phyloP scores from a whole-genome alignment of 2,329 filamentous ascomycete species.

The Dothideomycetidae sp. region DNA sequence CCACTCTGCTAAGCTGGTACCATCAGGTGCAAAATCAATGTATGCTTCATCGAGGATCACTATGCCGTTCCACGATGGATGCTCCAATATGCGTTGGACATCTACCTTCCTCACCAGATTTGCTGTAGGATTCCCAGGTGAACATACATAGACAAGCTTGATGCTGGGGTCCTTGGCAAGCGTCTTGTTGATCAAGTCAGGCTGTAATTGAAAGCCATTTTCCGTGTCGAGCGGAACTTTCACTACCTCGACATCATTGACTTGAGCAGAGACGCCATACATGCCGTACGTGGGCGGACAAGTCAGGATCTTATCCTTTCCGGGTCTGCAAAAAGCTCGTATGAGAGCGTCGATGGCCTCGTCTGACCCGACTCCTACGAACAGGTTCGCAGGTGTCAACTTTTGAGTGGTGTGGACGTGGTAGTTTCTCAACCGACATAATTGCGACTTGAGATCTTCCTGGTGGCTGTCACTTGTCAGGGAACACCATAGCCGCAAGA shows the following conservation, averaged over 20 bases:
- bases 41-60: constrained; percentile 93
- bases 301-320: constrained; percentile 76
- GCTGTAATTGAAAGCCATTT: constrained; percentile 60
- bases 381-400: constrained; percentile 69
- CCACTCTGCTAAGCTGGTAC: constrained; percentile 76
- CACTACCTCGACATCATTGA: constrained; percentile 80
- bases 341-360: constrained; percentile 93
- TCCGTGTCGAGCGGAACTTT: constrained; percentile 67
- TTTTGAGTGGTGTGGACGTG: constrained; percentile 61
- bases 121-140: constrained; percentile 87
- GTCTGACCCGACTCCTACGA: constrained; percentile 90
- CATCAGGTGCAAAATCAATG: constrained; percentile 76
- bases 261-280: constrained; percentile 87
- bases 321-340: constrained; percentile 82
- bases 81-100: constrained; percentile 58
- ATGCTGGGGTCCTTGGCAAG: constrained; percentile 52
- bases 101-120: constrained; percentile 62
- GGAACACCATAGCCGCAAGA: not conserved
- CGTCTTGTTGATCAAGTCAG: constrained; percentile 50
- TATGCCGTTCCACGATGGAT: constrained; percentile 89
- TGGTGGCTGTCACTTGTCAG: constrained; percentile 50
- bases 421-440: constrained; percentile 79
- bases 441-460: constrained; percentile 64
- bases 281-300: constrained; percentile 98
- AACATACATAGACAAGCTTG: constrained; percentile 87